These are phyloP conservation scores for Fraxinus americana DNA, from an alignment of 257 asterid genomes.

Conservation along the genomic window DNA sequence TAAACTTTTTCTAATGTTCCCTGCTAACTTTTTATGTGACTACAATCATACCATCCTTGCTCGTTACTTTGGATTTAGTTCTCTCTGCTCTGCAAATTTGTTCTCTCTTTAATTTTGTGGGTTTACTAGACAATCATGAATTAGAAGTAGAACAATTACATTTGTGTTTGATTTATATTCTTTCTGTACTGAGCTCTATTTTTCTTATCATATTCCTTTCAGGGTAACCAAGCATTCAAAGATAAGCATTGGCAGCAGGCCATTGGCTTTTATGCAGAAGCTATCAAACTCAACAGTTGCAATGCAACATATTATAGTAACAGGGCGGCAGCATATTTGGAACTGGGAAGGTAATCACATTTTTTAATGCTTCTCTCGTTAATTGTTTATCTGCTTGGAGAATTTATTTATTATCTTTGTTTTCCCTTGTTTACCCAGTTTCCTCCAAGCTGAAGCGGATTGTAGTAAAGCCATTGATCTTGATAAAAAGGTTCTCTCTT, in stretches of 20 bases:
- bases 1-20: too few species aligned
- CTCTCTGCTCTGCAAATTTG: slow-evolving; percentile 7
- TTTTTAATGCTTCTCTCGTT: not conserved
- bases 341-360: slow-evolving; percentile 60
- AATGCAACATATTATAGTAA: slow-evolving; percentile 87
- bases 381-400: slow-evolving; percentile 5
- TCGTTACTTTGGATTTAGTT: slow-evolving; percentile 17
- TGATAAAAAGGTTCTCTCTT: slow-evolving; percentile 73
- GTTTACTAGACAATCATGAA: slow-evolving; percentile 6
- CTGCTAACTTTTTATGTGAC: not conserved
- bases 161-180: slow-evolving; percentile 7
- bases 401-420: slow-evolving; percentile 11
- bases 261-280: slow-evolving; percentile 81
- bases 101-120: slow-evolving; percentile 9
- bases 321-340: slow-evolving; percentile 95
- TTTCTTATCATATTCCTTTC: not conserved
- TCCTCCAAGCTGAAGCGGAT: slow-evolving; percentile 83
- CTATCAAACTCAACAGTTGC: slow-evolving; percentile 78
- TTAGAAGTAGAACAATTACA: slow-evolving; percentile 15
- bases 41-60: slow-evolving; percentile 13
- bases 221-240: slow-evolving; percentile 98
- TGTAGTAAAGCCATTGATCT: slow-evolving; percentile 86
- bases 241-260: slow-evolving; percentile 92
- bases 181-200: slow-evolving; percentile 13
- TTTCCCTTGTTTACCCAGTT: slow-evolving; percentile 43